Evolutionary conservation across 768 basidiomycete genomes (phyloP), one percentile per base, ranked within the genome.

Genomic region (Boletus rex-veris): DNA sequence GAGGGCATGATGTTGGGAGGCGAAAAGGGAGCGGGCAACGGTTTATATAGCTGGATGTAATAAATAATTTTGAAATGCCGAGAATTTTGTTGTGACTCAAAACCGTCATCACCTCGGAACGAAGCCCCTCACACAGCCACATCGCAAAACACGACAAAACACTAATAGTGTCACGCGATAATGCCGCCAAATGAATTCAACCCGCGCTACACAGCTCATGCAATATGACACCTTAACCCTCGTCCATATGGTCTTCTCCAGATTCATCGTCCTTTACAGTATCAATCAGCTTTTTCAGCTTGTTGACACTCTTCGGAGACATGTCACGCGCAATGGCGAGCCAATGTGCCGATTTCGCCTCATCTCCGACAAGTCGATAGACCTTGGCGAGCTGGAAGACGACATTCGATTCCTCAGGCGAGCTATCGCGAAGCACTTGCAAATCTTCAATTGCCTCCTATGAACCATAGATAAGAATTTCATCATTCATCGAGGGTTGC

Each of bases 401-500:
- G 52, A 98, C 90, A 74, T 98, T 98, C 50, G 94, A 88, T 76
- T 99, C 97, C 66, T 94, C 92, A 7, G 96, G 96, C 35, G 94
- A 90, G 58, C 83, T 76, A 68, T 83, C 84, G 60, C 86, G 81
- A 48, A 99, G 81, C 55, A 77, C 75, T 72, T 92, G 85, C 67
- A 98, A 79, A 69, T 94, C 91, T 55, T 79, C 70, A 41, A 92
- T 80, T 18, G 96, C 95, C 40, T 77, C 76, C 94, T 97, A 74
- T 58, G 45, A 57, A 57, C 47, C 52, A 57, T 54, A 57, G 62
- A 65, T 59, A 65, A 66, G 64, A 59, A 52, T 57, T 11, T 44
- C 48, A 46, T 50, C 58, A 52, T 51, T 48, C 37, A 16, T 35
- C 44, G 43, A 44, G 54, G 45, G 40, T 47, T 64, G 64, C 80